Percentiles rank a stretch among this genome's conserved stretches.
These are phyloP conservation scores for Coemansia javaensis DNA, from an alignment of 192 early-diverging fungal species.

Conservation along the genomic window DNA sequence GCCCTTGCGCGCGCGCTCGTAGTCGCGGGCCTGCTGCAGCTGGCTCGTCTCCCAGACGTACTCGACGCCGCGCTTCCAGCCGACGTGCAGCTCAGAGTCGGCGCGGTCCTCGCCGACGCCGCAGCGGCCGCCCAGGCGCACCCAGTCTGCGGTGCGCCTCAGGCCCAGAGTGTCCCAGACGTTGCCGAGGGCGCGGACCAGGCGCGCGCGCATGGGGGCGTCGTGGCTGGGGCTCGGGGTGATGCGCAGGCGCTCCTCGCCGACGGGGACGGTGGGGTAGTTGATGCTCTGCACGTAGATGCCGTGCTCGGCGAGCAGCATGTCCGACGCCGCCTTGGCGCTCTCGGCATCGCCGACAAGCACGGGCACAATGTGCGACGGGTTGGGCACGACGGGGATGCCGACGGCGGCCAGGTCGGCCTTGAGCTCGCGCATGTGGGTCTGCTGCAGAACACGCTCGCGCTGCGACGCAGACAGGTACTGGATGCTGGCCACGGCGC, in stretches of 20 bases:
- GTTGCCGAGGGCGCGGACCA: conserved; percentile 76
- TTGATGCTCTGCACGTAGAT: conserved; percentile 99
- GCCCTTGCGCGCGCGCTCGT: conserved; percentile 44
- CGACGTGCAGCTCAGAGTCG: conserved; percentile 39
- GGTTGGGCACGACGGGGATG: conserved; percentile 97
- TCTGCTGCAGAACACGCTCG: conserved; percentile 90
- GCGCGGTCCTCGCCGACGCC: conserved; percentile 69
- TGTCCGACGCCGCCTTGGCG: conserved; percentile 89
- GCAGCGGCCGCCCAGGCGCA: conserved; percentile 73
- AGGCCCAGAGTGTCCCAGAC: conserved; percentile 88
- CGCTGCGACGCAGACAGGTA: conserved; percentile 79
- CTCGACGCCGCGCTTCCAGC: conserved; percentile 48
- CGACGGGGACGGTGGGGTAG: conserved; percentile 91
- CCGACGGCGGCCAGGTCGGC: conserved; percentile 68
- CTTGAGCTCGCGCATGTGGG: conserved; percentile 88
- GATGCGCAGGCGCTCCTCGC: conserved; percentile 96
- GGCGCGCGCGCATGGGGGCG: conserved; percentile 69
- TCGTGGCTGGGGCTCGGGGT: conserved; percentile 96
- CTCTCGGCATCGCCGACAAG: conserved; percentile 94
- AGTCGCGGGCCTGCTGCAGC: conserved; percentile 45
- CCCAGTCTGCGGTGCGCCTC: conserved; percentile 84
- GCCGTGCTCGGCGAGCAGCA: conserved; percentile 79
- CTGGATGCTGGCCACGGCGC: conserved; percentile 87
- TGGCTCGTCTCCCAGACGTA: conserved; percentile 47
- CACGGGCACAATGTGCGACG: conserved; percentile 98